A percentile compares a stretch with the other conserved stretches of the same genome.
Evolutionary conservation across 1,284 basidiomycete species (phyloP).

Genomic region (Apiotrichum mycotoxinovorans): DNA sequence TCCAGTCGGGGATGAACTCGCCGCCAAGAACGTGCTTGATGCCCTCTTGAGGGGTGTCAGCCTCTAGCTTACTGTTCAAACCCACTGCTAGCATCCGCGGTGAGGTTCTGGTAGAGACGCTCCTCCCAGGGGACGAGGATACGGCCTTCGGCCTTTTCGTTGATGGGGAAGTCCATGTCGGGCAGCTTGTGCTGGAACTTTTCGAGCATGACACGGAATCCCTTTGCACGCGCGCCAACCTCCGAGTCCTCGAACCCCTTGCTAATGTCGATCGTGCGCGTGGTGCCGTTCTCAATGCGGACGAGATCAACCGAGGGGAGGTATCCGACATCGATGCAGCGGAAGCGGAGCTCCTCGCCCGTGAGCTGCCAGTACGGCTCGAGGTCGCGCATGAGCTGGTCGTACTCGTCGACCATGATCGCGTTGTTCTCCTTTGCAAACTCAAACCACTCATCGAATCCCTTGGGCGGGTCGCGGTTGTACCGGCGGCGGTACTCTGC

Average conservation of each 20-base stretch:
- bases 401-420: constrained; percentile 85
- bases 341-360: constrained; percentile 66
- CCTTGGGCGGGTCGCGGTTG: constrained; percentile 71
- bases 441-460: constrained; percentile 84
- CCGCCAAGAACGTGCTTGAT: constrained; percentile 62
- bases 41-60: constrained; percentile 51
- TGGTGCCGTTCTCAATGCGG: constrained; percentile 63
- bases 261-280: constrained; percentile 61
- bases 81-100: constrained; percentile 50
- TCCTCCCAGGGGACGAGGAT: constrained; percentile 86
- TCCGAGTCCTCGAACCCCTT: constrained; percentile 63
- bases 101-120: constrained; percentile 64
- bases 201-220: constrained; percentile 68
- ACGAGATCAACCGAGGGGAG: constrained; percentile 81
- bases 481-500: constrained; percentile 75
- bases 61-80: background rate
- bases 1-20: constrained; percentile 78
- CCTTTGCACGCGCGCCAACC: constrained; percentile 69
- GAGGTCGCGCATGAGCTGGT: constrained; percentile 73
- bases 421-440: constrained; percentile 72
- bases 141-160: constrained; percentile 84
- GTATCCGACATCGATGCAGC: constrained; percentile 70
- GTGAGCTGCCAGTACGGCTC: constrained; percentile 72
- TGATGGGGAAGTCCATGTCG: constrained; percentile 86
- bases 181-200: constrained; percentile 72